Conservation (phyloP, 2,329 filamentous ascomycete species). For the Botryosphaeria dothidea region DNA sequence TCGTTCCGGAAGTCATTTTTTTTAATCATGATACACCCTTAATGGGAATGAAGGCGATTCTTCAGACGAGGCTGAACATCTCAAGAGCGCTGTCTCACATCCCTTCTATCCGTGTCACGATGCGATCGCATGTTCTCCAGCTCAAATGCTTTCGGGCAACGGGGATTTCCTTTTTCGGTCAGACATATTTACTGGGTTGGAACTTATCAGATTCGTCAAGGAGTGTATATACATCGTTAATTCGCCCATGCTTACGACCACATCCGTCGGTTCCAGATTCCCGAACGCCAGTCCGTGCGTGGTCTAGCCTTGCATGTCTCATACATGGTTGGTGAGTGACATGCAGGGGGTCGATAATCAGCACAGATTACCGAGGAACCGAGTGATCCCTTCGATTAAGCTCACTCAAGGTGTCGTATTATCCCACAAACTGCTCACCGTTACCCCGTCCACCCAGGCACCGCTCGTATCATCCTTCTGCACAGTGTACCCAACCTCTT, state of each 20-base stretch:
- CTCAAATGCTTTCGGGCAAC: background rate
- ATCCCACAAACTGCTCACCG: constrained; percentile 57
- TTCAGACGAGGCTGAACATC: no score
- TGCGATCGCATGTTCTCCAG: no score
- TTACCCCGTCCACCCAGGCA: constrained; percentile 49
- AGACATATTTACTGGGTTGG: background rate
- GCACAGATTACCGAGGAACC: background rate
- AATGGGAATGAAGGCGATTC: no score
- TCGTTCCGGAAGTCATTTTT: background rate
- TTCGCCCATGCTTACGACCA: background rate
- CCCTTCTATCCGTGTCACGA: no score
- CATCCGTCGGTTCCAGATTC: background rate
- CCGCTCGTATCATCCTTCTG: constrained; percentile 47
- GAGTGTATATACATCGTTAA: background rate
- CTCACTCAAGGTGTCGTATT: constrained; percentile 29
- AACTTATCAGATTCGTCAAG: background rate
- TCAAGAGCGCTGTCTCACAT: no score
- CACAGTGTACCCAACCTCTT: constrained; percentile 47
- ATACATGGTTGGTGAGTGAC: background rate
- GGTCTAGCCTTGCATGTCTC: background rate
- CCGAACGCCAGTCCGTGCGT: background rate
- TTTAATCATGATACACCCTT: no score
- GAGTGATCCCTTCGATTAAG: background rate
- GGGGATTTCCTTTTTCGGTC: background rate
- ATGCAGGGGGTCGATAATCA: background rate